Evolutionary conservation across 192 early-diverging fungal species (phyloP).

Genomic region (Coemansia sp.): DNA sequence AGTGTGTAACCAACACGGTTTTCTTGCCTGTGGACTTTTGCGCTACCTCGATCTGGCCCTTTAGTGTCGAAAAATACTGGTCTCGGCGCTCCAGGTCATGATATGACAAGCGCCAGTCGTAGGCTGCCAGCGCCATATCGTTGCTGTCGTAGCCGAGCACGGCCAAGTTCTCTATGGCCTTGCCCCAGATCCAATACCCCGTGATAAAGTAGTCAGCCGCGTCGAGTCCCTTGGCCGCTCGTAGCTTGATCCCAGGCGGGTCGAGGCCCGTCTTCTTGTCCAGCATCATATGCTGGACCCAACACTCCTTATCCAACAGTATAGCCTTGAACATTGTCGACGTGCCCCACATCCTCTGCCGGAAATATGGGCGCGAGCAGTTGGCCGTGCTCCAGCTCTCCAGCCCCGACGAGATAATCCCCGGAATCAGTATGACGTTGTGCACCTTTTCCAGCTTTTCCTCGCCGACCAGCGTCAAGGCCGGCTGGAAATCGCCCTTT

Average conservation of each 20-base stretch:
- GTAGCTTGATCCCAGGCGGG: conserved; percentile 74
- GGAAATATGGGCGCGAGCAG: conserved; percentile 80
- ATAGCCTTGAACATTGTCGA: conserved; percentile 82
- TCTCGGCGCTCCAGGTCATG: conserved; percentile 78
- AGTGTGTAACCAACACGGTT: conserved; percentile 55
- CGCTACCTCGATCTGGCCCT: conserved; percentile 65
- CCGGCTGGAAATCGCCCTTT: conserved; percentile 52
- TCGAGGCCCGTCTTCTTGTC: conserved; percentile 82
- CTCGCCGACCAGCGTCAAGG: conserved; percentile 23
- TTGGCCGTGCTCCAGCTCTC: conserved; percentile 83
- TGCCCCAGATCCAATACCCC: conserved; percentile 91
- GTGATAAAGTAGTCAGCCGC: conserved; percentile 89
- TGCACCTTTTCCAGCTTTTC: conserved; percentile 37
- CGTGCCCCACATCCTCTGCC: conserved; percentile 84
- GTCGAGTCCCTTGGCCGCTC: conserved; percentile 83
- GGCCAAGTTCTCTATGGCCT: conserved; percentile 77
- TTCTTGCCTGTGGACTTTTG: conserved; percentile 55
- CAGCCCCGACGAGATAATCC: conserved; percentile 83
- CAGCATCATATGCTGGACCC: conserved; percentile 80
- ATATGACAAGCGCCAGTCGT: conserved; percentile 87
- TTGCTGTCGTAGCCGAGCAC: conserved; percentile 83
- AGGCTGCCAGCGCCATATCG: conserved; percentile 82
- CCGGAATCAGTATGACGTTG: conserved; percentile 81
- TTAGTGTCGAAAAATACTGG: conserved; percentile 76
- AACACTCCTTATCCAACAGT: conserved; percentile 82